These are phyloP conservation scores for Penicillium sp. DNA, from an alignment of 2,329 filamentous ascomycete species.

Conservation along the genomic window DNA sequence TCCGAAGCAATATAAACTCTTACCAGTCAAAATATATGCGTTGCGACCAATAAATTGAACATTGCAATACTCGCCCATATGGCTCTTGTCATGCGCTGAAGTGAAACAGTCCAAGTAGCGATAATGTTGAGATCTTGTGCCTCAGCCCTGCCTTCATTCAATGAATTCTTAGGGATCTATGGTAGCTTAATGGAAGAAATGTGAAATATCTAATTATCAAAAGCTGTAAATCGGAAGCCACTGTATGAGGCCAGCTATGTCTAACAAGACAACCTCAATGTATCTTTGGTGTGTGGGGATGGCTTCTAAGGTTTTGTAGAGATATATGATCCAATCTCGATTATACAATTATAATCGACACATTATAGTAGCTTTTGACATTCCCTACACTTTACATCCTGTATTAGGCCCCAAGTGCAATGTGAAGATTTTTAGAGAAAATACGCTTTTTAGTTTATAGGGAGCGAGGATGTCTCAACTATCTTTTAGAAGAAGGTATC, in stretches of 20 bases:
- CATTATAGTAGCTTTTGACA: neutral
- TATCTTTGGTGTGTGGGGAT: neutral
- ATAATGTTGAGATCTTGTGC: too few species aligned
- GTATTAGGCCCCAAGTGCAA: neutral
- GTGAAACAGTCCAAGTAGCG: too few species aligned
- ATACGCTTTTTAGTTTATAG: conserved; percentile 1
- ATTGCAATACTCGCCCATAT: too few species aligned
- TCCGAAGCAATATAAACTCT: too few species aligned
- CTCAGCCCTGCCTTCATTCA: too few species aligned
- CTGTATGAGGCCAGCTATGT: neutral
- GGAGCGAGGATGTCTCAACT: neutral
- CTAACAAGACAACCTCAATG: neutral
- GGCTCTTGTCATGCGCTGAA: too few species aligned
- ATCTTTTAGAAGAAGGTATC: neutral
- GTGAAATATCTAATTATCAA: neutral
- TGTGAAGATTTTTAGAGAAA: conserved; percentile 6
- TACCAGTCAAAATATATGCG: too few species aligned
- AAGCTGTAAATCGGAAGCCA: neutral
- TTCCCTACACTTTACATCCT: neutral
- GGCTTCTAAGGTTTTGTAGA: neutral
- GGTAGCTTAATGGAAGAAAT: too few species aligned
- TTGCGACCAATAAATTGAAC: too few species aligned
- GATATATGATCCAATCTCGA: neutral
- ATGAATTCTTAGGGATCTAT: too few species aligned
- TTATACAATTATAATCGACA: neutral